These are phyloP conservation scores for Apiospora kogelbergensis DNA, from an alignment of 2,329 filamentous ascomycete genomes.

Conservation along the genomic window DNA sequence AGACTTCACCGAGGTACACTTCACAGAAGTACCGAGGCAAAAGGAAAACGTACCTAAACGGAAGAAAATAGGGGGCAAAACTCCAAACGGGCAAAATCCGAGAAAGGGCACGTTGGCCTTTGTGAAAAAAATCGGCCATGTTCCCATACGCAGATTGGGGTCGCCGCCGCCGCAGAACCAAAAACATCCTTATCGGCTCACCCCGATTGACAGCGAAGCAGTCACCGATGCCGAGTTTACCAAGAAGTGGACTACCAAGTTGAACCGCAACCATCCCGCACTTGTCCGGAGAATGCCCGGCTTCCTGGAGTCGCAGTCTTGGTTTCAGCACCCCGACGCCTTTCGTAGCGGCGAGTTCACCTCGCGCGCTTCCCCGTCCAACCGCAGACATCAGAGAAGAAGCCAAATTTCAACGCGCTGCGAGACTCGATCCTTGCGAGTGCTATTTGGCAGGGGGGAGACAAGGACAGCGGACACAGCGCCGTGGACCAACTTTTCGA, in stretches of 20 bases:
- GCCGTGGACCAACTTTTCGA: background rate
- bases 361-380: background rate
- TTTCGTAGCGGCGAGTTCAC: background rate
- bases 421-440: constrained; percentile 7
- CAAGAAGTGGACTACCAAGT: background rate
- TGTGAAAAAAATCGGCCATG: background rate
- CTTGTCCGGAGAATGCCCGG: background rate
- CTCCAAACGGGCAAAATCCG: no score
- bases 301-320: background rate
- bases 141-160: no score
- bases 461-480: background rate
- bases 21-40: no score
- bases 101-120: background rate
- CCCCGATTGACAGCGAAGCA: background rate
- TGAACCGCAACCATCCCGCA: background rate
- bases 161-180: background rate
- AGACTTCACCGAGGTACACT: no score
- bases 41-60: no score
- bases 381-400: background rate
- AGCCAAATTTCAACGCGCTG: background rate
- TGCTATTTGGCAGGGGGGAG: background rate
- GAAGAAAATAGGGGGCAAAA: no score
- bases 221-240: background rate
- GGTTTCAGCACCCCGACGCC: constrained; percentile 8
- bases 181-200: background rate